Conservation (phyloP, 441 rosid genomes). For the Mallotus repandus region DNA sequence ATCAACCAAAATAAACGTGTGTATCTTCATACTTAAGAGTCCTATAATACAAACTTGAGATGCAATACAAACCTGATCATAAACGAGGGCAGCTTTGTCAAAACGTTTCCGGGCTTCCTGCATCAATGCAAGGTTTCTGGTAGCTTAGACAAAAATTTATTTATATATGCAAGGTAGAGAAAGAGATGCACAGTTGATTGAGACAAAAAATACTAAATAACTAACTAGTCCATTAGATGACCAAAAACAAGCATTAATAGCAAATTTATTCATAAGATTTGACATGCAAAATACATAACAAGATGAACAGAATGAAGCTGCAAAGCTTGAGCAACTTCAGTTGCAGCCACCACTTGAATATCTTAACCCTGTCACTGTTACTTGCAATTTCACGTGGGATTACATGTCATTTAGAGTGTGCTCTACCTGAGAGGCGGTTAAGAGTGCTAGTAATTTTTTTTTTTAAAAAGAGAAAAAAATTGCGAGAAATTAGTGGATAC, state of each 20-base stretch:
- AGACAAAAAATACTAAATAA: neutral
- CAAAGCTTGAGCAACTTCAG: neutral
- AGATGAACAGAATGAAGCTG: neutral
- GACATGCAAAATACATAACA: neutral
- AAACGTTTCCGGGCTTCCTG: conserved; percentile 86
- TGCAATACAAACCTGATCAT: conserved; percentile 62
- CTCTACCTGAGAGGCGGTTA: conserved; percentile 58
- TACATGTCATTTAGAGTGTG: conserved; percentile 70
- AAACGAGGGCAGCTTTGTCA: conserved; percentile 71
- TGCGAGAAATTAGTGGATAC: conserved; percentile 30
- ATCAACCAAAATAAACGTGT: neutral
- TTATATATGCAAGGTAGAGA: neutral
- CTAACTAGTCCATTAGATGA: neutral
- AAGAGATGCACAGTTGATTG: neutral
- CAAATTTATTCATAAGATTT: neutral
- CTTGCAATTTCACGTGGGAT: neutral
- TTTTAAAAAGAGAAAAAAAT: no score
- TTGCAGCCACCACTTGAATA: neutral
- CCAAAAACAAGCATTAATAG: neutral
- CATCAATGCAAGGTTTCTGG: conserved; percentile 19
- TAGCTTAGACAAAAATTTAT: conserved; percentile 2
- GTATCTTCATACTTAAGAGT: neutral
- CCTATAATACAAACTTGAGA: conserved; percentile 2
- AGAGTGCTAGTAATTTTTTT: no score
- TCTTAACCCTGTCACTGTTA: neutral